phyloP scores from a whole-genome alignment of 2,329 filamentous ascomycete species.

The Hypoxylon sp. region DNA sequence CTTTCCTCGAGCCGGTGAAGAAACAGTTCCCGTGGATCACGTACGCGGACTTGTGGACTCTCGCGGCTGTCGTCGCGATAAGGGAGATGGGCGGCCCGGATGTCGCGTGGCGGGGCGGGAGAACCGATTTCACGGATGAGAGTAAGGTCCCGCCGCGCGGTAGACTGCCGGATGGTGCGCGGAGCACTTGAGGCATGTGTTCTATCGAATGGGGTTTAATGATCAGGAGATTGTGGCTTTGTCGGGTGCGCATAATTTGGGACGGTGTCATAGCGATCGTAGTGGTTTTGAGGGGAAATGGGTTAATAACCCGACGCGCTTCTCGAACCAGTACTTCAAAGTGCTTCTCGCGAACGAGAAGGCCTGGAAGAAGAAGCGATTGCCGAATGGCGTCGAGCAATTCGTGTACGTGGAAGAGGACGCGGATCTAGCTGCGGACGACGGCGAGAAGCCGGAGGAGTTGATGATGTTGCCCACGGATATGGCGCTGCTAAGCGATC shows the following conservation, averaged over 20 bases:
- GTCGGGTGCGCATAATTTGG: conserved; percentile 84
- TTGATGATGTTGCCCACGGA: conserved; percentile 78
- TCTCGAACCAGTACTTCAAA: conserved; percentile 56
- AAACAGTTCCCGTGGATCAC: conserved; percentile 72
- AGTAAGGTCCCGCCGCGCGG: conserved; percentile 70
- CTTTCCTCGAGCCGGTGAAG: conserved; percentile 74
- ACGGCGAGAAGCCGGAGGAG: conserved; percentile 65
- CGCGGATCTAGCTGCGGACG: conserved; percentile 65
- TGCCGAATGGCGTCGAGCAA: conserved; percentile 55
- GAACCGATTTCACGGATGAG: conserved; percentile 73
- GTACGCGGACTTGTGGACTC: conserved; percentile 75
- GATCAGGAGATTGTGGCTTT: conserved; percentile 96
- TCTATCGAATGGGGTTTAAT: conserved; percentile 95
- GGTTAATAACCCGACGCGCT: conserved; percentile 55
- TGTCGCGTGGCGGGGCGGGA: conserved; percentile 68
- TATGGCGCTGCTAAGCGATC: conserved; percentile 68
- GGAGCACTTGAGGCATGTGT: conserved; percentile 88
- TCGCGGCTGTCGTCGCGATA: conserved; percentile 71
- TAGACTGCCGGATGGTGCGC: conserved; percentile 78
- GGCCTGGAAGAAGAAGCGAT: conserved; percentile 49
- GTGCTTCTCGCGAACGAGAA: conserved; percentile 52
- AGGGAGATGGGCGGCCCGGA: conserved; percentile 71
- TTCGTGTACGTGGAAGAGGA: conserved; percentile 70
- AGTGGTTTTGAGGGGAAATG: conserved; percentile 55
- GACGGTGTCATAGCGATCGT: conserved; percentile 70